Conservation (phyloP, 2,329 filamentous ascomycete species). For the Sclerotinia nivalis region DNA sequence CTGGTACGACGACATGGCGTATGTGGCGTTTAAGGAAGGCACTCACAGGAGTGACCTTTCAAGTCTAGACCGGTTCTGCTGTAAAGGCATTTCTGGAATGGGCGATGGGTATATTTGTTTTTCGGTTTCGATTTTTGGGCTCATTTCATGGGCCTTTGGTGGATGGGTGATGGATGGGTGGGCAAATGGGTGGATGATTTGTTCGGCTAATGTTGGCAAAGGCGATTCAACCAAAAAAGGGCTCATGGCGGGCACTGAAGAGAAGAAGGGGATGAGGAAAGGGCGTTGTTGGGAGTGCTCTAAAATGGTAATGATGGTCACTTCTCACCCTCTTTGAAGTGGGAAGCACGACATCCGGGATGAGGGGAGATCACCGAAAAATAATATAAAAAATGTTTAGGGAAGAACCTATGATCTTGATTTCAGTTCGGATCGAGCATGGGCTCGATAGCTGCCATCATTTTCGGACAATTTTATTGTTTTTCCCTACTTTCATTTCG, state of each 20-base stretch:
- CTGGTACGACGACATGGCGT: conserved; percentile 40
- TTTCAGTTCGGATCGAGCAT: conserved; percentile 33
- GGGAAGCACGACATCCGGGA: conserved; percentile 35
- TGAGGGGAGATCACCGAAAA: conserved; percentile 24
- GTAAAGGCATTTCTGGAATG: conserved; percentile 38
- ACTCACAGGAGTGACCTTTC: conserved; percentile 36
- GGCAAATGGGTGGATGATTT: not conserved
- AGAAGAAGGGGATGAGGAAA: conserved; percentile 28
- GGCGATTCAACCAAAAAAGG: conserved; percentile 22
- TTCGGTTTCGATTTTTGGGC: conserved; percentile 26
- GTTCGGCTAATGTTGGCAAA: conserved; percentile 29
- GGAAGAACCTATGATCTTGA: conserved; percentile 28
- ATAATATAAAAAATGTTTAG: conserved; percentile 32
- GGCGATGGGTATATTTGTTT: conserved; percentile 36
- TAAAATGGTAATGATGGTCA: conserved; percentile 34
- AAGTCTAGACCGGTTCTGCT: conserved; percentile 35
- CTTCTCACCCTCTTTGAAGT: conserved; percentile 35
- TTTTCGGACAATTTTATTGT: conserved; percentile 29
- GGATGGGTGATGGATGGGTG: conserved; percentile 26
- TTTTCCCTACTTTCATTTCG: conserved; percentile 27
- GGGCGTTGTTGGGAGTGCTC: conserved; percentile 28
- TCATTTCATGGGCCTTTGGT: conserved; percentile 31
- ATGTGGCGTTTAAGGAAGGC: conserved; percentile 34
- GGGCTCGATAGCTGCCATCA: conserved; percentile 34
- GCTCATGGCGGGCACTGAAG: conserved; percentile 18